Conservation (phyloP, 2,329 filamentous ascomycete genomes). For the Aspergillus neotritici region DNA sequence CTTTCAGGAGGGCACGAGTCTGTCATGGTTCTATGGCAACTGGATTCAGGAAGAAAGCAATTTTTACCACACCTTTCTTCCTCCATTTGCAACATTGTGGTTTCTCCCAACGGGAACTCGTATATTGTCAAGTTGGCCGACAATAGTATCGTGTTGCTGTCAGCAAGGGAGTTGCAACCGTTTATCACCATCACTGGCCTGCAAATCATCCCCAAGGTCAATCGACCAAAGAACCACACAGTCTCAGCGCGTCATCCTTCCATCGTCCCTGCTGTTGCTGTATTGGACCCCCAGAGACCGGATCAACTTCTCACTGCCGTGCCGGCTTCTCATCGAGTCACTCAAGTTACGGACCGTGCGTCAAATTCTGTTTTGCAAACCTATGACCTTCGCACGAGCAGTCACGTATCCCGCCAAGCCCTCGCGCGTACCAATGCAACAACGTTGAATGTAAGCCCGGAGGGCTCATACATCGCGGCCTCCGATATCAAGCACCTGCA, state of each 20-base stretch:
- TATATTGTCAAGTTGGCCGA: constrained; percentile 84
- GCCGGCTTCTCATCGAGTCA: constrained; percentile 46
- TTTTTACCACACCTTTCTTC: constrained; percentile 87
- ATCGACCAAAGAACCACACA: constrained; percentile 42
- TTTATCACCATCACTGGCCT: constrained; percentile 79
- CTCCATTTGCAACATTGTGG: constrained; percentile 73
- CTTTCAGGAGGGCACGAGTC: constrained; percentile 90
- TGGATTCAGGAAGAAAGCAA: constrained; percentile 76
- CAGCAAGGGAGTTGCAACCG: constrained; percentile 81
- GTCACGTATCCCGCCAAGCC: constrained; percentile 78
- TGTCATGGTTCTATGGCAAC: constrained; percentile 84
- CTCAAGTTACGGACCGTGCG: constrained; percentile 33
- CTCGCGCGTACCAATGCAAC: constrained; percentile 83
- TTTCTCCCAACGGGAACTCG: constrained; percentile 71
- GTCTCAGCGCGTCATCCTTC: neutral
- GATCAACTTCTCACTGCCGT: constrained; percentile 65
- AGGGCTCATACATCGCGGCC: constrained; percentile 65
- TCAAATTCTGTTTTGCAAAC: constrained; percentile 65
- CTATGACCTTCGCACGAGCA: constrained; percentile 74
- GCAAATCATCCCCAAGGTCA: constrained; percentile 50
- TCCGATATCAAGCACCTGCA: constrained; percentile 71
- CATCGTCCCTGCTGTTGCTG: constrained; percentile 47
- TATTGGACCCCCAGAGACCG: constrained; percentile 57
- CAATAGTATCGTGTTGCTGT: constrained; percentile 86
- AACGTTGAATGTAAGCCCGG: constrained; percentile 67